Base-by-base conservation (phyloP, 2,329 filamentous ascomycete species). In the Neurospora crassa region DNA sequence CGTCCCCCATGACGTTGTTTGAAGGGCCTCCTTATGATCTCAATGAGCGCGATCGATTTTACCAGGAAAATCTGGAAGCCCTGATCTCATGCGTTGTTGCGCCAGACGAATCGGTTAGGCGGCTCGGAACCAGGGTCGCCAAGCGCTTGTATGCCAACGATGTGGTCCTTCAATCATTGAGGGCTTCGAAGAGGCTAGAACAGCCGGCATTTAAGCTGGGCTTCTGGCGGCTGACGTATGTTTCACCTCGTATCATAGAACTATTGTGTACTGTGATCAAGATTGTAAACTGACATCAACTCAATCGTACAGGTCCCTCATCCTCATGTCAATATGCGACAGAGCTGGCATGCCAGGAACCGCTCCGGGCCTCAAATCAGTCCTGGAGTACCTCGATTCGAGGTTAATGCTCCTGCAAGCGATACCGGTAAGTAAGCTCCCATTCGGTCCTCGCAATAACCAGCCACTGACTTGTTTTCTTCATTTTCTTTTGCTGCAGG, bases 311-410 rank as follows among this genome's bases (percentile, higher is more conserved):
- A 83, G 83, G 79, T 84, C 83, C 18, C 78, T 81, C 40, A 81
- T 84, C 12, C 75, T 89, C 24, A 81, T 83, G 20, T 80, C 80
- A 11, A 80, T 89, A 74, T 87, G 85, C 70, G 85, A 87, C 67
- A 81, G 81, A 69, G 81, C 86, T 68, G 79, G 79, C 63, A 77
- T 82, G 18, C 80, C 83, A 24, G 82, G 81, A 20, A 81, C 84
- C 45, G 80, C 83, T n/a, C 74, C 79, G 8, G 80, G 82, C 10
- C 78, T 89, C 7, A 80, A 78, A 72, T 81, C 82, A 8, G 84
- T 90, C 59, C 83, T 86, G 75, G 83, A 84, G 45, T 90, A 89
- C 74, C 79, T 91, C 5, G 83, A 86, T 75, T 84, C 87, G 47
- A 83, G 88, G 24, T 77, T 89, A 12, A 76, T 84, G 3, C 79